A percentile compares a stretch with the other conserved stretches of the same genome.
Evolutionary conservation across 2,329 filamentous ascomycete species (phyloP).

Genomic region (Fusarium circinatum): DNA sequence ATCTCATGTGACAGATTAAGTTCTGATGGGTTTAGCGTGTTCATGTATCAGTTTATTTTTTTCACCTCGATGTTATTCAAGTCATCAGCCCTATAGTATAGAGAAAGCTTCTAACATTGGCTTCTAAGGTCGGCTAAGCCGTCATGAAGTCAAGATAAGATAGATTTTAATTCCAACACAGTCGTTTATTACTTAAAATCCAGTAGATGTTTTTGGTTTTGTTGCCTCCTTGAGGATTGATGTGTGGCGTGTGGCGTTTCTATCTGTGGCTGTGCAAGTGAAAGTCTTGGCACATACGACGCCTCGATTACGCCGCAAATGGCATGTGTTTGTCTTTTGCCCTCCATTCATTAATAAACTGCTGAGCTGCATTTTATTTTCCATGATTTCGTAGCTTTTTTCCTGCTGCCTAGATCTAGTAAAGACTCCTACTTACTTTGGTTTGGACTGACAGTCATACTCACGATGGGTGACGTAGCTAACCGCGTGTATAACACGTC

Average conservation of each 20-base stretch:
- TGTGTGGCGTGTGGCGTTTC: neutral
- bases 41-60: neutral
- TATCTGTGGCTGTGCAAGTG: neutral
- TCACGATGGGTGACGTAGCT: neutral
- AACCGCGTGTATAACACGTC: neutral
- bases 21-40: neutral
- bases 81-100: neutral
- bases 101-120: neutral
- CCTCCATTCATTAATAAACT: neutral
- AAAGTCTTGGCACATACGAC: neutral
- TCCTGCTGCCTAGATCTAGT: neutral
- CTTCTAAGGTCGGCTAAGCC: rapidly evolving
- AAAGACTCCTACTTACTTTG: neutral
- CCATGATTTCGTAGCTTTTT: rapidly evolving
- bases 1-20: neutral
- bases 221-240: neutral
- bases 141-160: rapidly evolving
- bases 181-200: neutral
- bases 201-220: neutral
- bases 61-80: rapidly evolving
- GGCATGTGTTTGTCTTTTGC: neutral
- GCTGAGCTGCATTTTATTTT: rapidly evolving
- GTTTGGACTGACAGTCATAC: neutral
- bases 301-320: neutral
- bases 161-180: too few species aligned